Evolutionary conservation across 2,329 filamentous ascomycete genomes (phyloP).

Genomic region (Penicillium sp.): DNA sequence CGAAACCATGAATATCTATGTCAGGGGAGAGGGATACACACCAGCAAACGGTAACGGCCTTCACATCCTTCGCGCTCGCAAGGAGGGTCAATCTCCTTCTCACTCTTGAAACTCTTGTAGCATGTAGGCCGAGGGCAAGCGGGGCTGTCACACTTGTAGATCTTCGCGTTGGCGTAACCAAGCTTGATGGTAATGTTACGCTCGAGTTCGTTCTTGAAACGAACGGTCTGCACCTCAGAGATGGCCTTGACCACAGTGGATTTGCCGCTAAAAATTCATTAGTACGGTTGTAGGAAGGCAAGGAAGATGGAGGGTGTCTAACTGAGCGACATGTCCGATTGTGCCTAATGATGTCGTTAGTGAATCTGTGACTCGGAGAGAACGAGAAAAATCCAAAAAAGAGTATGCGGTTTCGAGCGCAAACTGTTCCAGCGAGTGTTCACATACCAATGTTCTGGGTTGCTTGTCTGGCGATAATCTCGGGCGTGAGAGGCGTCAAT

Average conservation of each 20-base stretch:
- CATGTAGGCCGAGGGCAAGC: conserved; percentile 92
- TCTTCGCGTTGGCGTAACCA: conserved; percentile 98
- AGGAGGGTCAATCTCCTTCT: conserved; percentile 96
- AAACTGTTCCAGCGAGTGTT: not conserved
- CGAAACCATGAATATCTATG: not conserved
- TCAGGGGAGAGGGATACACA: conserved; percentile 67
- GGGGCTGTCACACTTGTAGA: conserved; percentile 95
- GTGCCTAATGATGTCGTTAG: conserved; percentile 38
- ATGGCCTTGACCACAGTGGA: conserved; percentile 99
- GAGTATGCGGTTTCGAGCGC: not conserved
- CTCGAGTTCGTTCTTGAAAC: conserved; percentile 99
- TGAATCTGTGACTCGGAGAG: not conserved
- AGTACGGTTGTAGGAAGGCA: not conserved
- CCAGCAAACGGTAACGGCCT: conserved; percentile 84
- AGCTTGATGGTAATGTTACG: conserved; percentile 99
- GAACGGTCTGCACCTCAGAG: conserved; percentile 96
- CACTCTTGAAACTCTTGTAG: conserved; percentile 96
- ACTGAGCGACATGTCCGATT: conserved; percentile 94
- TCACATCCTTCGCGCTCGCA: conserved; percentile 91
- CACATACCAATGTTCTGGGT: conserved; percentile 92
- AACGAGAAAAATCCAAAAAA: not conserved
- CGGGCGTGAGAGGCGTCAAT: conserved; percentile 83
- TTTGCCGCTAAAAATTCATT: conserved; percentile 63
- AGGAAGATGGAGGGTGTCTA: not conserved
- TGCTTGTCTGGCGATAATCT: conserved; percentile 96